Percentiles rank a stretch among this genome's conserved stretches.
phyloP scores from a whole-genome alignment of 805 yeast genomes.

The Naumovozyma castellii region DNA sequence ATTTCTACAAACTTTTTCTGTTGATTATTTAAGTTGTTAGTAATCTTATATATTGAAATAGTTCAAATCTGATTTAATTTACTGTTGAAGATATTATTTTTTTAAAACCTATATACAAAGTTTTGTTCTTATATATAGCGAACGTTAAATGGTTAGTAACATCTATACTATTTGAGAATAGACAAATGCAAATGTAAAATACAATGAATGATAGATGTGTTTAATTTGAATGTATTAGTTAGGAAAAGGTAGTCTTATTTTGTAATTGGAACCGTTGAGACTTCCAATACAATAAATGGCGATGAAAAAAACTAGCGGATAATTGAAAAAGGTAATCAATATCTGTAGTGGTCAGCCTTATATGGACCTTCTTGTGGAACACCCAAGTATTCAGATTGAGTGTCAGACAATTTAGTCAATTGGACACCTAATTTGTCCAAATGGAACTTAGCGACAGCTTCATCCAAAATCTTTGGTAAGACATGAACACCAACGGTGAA shows the following conservation, averaged over 20 bases:
- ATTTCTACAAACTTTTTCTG: too few species aligned
- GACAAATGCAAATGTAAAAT: neutral
- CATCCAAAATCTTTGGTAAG: constrained; percentile 96
- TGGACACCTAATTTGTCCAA: constrained; percentile 88
- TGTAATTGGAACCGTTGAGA: constrained; percentile 1
- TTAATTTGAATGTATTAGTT: neutral
- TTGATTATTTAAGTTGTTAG: too few species aligned
- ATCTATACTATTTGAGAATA: neutral
- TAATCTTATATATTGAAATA: too few species aligned
- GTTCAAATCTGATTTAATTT: constrained; percentile 1
- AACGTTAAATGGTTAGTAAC: neutral
- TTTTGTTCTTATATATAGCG: neutral
- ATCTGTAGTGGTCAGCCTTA: constrained; percentile 98
- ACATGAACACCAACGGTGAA: constrained; percentile 89
- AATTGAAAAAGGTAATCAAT: constrained; percentile 38
- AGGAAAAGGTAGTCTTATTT: neutral
- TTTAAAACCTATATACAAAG: constrained; percentile 2
- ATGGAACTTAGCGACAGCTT: constrained; percentile 96
- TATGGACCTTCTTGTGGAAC: constrained; percentile 88
- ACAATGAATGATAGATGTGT: neutral
- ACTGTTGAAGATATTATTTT: constrained; percentile 11
- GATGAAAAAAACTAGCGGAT: constrained; percentile 1
- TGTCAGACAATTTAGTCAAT: constrained; percentile 64
- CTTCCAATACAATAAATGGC: neutral
- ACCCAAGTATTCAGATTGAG: constrained; percentile 90